Evolutionary conservation across 768 basidiomycete species (phyloP).

Genomic region (Infundibulicybe gibba): DNA sequence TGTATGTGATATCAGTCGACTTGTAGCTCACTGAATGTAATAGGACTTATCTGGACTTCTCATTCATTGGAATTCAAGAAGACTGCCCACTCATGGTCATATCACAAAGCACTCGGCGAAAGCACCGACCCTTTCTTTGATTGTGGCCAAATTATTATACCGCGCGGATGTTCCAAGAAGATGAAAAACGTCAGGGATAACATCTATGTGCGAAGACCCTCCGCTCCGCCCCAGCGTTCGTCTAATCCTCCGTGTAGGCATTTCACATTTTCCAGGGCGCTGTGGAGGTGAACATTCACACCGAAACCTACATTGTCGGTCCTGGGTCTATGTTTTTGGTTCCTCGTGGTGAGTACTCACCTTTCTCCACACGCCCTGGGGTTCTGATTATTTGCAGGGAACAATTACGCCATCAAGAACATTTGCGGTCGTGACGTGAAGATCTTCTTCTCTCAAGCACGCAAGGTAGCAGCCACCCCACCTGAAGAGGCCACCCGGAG

Average conservation of each 20-base stretch:
- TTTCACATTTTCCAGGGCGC: constrained; percentile 83
- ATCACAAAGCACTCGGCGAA: constrained; percentile 91
- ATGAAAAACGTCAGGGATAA: constrained; percentile 91
- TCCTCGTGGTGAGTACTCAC: constrained; percentile 65
- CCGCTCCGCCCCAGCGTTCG: background rate
- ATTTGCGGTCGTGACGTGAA: constrained; percentile 74
- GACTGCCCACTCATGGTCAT: constrained; percentile 49
- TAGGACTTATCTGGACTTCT: no score
- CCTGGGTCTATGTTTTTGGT: constrained; percentile 87
- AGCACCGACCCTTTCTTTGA: constrained; percentile 74
- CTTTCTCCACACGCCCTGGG: background rate
- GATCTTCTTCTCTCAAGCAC: constrained; percentile 93
- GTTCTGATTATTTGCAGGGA: constrained; percentile 49
- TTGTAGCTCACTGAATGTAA: no score
- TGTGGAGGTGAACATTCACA: constrained; percentile 80
- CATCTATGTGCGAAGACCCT: constrained; percentile 63
- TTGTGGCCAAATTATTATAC: constrained; percentile 82
- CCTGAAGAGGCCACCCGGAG: background rate
- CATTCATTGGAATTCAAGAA: no score
- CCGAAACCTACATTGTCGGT: constrained; percentile 72
- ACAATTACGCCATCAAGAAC: constrained; percentile 89
- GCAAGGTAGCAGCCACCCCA: constrained; percentile 27
- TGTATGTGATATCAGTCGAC: no score
- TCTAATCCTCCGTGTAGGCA: constrained; percentile 21
- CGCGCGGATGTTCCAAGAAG: constrained; percentile 76